Evolutionary conservation across 1,284 basidiomycete species (phyloP), one percentile per base, ranked within the genome.

Genomic region (Leccinum subrobustum): DNA sequence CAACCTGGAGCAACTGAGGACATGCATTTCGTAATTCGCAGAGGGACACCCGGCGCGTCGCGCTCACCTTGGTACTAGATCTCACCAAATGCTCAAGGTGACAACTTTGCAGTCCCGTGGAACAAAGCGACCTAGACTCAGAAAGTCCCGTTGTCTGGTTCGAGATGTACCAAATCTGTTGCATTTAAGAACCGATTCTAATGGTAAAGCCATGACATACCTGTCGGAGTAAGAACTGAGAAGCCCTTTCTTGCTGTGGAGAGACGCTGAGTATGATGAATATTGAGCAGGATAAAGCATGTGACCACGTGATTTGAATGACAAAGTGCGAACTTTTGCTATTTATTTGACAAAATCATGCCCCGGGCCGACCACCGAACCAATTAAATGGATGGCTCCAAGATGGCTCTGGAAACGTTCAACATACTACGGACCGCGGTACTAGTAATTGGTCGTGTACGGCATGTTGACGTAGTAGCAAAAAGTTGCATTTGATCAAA

Each of bases 31-130:
- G 35, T 57, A 23, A 47, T 12, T 16, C 4, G 33, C 7, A 25
- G 4, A 8, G 44, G 44, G 31, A 7, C 9, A 18, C 54, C 44
- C 39, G 9, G 31, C 37, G 55, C 4, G 12, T 14, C 29, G 6
- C 25, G 18, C 55, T 63, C 62, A 60, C 61, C 48, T 55, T 48
- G 56, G 53, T 44, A n/a, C 42, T 37, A 27, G 27, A 56, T 60
- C 33, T 51, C 47, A n/a, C 47, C 12, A 33, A 37, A 42, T 18
- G 18, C 23, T 29, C 31, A 54, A 14, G 6, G 50, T 12, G 23
- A 54, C 35, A 25, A 27, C 25, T 33, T 14, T 31, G 33, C 55
- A 29, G 47, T 48, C 23, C 51, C 18, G 23, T 42, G n/a, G 8
- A 48, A 18, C 6, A 16, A 44, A 18, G 44, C n/a, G 33, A 42